Evolutionary conservation across 1,284 basidiomycete genomes (phyloP).

Genomic region (Apiotrichum siamense): DNA sequence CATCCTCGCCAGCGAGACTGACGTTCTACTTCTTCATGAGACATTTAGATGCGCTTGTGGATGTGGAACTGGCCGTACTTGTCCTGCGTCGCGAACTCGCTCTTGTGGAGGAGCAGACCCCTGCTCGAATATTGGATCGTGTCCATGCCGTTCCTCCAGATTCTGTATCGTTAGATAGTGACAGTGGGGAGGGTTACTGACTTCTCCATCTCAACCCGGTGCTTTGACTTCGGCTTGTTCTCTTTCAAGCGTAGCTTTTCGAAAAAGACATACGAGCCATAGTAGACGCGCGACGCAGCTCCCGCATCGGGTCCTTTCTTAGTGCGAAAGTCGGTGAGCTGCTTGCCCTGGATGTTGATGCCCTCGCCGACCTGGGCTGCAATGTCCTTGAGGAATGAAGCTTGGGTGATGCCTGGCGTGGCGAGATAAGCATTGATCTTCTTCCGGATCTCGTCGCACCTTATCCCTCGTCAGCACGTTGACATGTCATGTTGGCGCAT

Average conservation of each 20-base stretch:
- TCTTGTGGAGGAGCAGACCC: neutral
- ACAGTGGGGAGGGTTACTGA: too few species aligned
- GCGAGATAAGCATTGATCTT: conserved; percentile 5
- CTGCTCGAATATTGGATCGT: neutral
- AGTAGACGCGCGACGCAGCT: conserved; percentile 7
- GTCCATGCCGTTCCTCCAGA: neutral
- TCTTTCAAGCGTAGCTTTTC: conserved; percentile 3
- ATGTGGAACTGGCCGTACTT: neutral
- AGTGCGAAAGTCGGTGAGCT: conserved; percentile 7
- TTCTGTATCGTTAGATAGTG: neutral
- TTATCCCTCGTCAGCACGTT: neutral
- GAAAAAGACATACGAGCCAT: conserved; percentile 7
- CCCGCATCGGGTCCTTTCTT: neutral
- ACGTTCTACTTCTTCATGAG: neutral
- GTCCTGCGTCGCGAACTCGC: neutral
- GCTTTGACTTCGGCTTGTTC: conserved; percentile 1
- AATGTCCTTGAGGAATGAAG: conserved; percentile 5
- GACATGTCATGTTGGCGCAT: too few species aligned
- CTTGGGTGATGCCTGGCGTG: conserved; percentile 1
- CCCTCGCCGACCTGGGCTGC: conserved; percentile 8
- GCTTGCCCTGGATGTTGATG: conserved; percentile 8
- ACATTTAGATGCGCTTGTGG: neutral
- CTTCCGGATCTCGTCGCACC: conserved; percentile 1
- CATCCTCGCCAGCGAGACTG: neutral
- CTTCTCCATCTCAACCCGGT: conserved; percentile 6